Base-by-base conservation (phyloP, 257 asterid genomes). In the Rehmannia glutinosa region DNA sequence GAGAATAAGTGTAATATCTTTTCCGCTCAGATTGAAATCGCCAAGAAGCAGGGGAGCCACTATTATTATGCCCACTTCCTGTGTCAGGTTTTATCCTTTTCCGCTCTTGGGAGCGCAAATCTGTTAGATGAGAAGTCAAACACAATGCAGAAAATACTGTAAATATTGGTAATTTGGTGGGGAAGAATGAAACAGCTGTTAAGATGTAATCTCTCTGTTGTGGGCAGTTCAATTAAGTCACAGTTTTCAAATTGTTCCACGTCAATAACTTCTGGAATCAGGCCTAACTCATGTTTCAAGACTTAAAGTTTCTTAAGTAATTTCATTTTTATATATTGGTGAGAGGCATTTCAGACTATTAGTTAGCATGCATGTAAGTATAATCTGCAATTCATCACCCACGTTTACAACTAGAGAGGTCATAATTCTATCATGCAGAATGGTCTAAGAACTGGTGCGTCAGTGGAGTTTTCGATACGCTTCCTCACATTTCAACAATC, bases 31-130 rank as follows among this genome's bases (percentile, higher is more conserved):
- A 66, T 46, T 71, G 88, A 68, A 50, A 74, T 32, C 85, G 81
- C 92, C 95, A 88, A 45, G 84, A 73, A 69, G 78, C 49, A 52
- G 76, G 32, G 73, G 47, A 62, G 45, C 69, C 53, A 25, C 49
- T 50, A 50, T 55, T 62, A 41, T 64, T 66, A 54, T 51, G 68
- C 30, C 66, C 69, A 59, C 42, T 71, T 55, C 78, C 79, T 64
- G 75, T 80, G 20, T 75, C 77, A 8, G 71, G 16, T 77, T 73
- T 85, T 70, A 73, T 76, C 87, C 79, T 80, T 80, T 85, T 91
- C 57, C 66, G 75, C 68, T 76, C 75, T 62, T 77, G 83, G 30
- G 81, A 47, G 70, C 65, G 30, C 43, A 73, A 69, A 81, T 83
- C 97, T 83, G 80, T 36, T 45, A 55, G 63, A 75, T 25, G 56